phyloP scores from a whole-genome alignment of 2,329 filamentous ascomycete genomes.

The Aspergillus transmontanensis region DNA sequence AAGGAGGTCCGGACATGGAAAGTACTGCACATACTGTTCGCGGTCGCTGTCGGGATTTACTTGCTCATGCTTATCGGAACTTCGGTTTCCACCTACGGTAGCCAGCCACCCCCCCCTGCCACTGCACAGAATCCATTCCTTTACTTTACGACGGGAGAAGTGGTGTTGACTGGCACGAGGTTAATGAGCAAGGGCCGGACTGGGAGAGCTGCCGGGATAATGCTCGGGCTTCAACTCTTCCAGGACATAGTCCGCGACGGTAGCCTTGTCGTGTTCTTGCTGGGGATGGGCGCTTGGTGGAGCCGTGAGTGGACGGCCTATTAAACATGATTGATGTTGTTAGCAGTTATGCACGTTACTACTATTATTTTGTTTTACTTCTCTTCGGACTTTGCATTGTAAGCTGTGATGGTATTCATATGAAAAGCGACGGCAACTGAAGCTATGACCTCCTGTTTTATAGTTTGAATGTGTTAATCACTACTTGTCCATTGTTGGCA shows the following conservation, averaged over 20 bases:
- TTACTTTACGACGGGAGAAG: conserved; percentile 51
- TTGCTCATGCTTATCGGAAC: conserved; percentile 41
- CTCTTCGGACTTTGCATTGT: conserved; percentile 1
- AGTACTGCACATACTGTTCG: conserved; percentile 60
- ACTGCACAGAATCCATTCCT: conserved; percentile 49
- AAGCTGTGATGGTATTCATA: not conserved
- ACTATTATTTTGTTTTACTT: not conserved
- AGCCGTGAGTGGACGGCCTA: conserved; percentile 32
- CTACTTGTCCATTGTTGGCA: not conserved
- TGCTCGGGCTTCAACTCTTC: conserved; percentile 41
- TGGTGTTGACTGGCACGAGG: conserved; percentile 44
- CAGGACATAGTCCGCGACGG: conserved; percentile 47
- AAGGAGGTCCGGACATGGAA: conserved; percentile 53
- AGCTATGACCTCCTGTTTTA: not conserved
- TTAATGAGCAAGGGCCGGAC: conserved; percentile 31
- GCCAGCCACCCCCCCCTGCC: conserved; percentile 45
- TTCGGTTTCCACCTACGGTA: conserved; percentile 42
- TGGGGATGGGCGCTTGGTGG: conserved; percentile 49
- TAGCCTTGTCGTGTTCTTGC: conserved; percentile 47
- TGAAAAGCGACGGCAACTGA: not conserved
- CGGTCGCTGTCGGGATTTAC: conserved; percentile 59
- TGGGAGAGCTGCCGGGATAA: conserved; percentile 29
- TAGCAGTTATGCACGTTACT: not conserved
- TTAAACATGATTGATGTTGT: not conserved
- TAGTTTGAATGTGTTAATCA: not conserved